Evolutionary conservation across 176 grass and related monocot species (phyloP).

Genomic region (Carex cristatella): DNA sequence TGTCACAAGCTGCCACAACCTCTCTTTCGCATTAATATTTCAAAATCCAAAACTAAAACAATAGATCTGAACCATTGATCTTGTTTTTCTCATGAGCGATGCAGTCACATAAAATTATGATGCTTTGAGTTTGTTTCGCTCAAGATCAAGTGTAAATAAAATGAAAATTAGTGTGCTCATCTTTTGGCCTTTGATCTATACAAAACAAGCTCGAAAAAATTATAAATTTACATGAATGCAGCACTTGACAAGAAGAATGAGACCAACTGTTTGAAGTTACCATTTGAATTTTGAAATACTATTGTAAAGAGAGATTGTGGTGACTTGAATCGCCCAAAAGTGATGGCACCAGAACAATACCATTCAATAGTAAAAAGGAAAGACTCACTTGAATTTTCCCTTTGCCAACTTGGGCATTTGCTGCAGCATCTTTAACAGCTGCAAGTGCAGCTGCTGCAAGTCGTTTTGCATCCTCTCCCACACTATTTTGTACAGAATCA

Average conservation of each 20-base stretch:
- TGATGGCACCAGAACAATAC: background rate
- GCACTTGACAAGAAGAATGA: background rate
- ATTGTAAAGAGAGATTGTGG: background rate
- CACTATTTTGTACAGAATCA: constrained; percentile 31
- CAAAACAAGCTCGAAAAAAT: background rate
- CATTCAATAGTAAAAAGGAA: background rate
- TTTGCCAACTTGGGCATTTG: constrained; percentile 39
- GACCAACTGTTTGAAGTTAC: background rate
- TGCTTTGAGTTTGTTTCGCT: background rate
- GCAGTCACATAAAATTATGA: background rate
- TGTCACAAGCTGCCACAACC: background rate
- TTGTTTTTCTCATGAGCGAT: background rate
- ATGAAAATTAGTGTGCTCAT: too few species aligned
- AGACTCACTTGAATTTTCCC: constrained; percentile 83
- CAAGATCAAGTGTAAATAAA: background rate
- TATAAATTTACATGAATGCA: background rate
- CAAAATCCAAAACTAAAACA: background rate
- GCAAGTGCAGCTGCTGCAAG: constrained; percentile 80
- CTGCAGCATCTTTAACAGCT: constrained; percentile 59
- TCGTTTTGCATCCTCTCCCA: constrained; percentile 61
- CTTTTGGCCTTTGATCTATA: background rate
- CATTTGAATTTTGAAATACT: background rate
- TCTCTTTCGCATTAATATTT: background rate
- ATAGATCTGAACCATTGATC: background rate
- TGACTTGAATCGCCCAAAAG: background rate